Evolutionary conservation across 768 basidiomycete species (phyloP).

Genomic region (Lactifluus piperatus): DNA sequence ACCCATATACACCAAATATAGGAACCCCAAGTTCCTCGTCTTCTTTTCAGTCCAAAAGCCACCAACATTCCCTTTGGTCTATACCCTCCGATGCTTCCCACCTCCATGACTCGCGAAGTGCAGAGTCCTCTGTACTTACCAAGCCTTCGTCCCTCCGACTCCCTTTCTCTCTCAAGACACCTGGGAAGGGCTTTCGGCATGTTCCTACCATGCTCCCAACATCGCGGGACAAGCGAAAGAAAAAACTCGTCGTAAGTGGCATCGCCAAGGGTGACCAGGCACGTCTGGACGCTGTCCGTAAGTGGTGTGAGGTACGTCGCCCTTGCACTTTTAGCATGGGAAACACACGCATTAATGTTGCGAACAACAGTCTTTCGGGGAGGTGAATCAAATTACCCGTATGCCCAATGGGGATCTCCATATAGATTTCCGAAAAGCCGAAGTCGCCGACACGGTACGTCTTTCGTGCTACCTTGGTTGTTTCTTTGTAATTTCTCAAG

Average conservation of each 20-base stretch:
- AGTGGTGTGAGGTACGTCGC: constrained; percentile 64
- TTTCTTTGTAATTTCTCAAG: constrained; percentile 14
- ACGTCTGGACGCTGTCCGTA: constrained; percentile 58
- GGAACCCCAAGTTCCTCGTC: constrained; percentile 29
- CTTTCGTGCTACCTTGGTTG: background rate
- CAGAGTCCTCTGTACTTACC: constrained; percentile 18
- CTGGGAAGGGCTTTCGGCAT: constrained; percentile 16
- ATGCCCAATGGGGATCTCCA: constrained; percentile 76
- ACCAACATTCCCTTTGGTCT: constrained; percentile 33
- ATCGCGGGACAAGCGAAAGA: constrained; percentile 46
- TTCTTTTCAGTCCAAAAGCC: constrained; percentile 28
- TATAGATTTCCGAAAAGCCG: constrained; percentile 61
- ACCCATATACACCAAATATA: constrained; percentile 24
- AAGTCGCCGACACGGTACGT: constrained; percentile 74
- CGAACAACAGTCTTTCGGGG: constrained; percentile 43
- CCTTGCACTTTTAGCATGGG: constrained; percentile 10
- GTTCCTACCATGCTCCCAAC: constrained; percentile 22
- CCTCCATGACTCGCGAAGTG: constrained; percentile 31
- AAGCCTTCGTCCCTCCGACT: constrained; percentile 28
- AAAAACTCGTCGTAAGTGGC: constrained; percentile 59
- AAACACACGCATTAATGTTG: constrained; percentile 12
- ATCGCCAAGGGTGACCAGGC: constrained; percentile 49
- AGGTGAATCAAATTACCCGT: constrained; percentile 60
- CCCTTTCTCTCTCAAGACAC: constrained; percentile 26
- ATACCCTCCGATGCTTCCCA: constrained; percentile 33